These are phyloP conservation scores for Pichia sp. DNA, from an alignment of 1,139 yeast species.

Conservation along the genomic window DNA sequence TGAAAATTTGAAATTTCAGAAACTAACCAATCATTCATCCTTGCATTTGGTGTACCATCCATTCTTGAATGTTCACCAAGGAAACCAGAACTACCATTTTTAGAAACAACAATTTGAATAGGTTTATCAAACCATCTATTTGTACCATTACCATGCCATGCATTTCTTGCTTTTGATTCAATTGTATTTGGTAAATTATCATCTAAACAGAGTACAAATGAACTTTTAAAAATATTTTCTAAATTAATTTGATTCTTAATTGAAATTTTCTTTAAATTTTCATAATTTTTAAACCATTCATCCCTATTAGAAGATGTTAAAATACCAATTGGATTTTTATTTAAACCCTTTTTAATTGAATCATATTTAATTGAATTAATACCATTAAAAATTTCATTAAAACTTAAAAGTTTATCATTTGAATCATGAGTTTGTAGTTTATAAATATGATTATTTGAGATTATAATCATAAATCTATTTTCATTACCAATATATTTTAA, in stretches of 20 bases:
- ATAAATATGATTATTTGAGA: conserved; percentile 75
- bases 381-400: conserved; percentile 61
- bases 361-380: conserved; percentile 50
- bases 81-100: conserved; percentile 87
- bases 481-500: conserved; percentile 42
- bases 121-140: conserved; percentile 95
- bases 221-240: conserved; percentile 66
- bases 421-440: conserved; percentile 64
- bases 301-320: conserved; percentile 86
- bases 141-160: conserved; percentile 93
- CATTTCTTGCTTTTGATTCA: conserved; percentile 78
- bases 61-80: conserved; percentile 95
- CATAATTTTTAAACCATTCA: conserved; percentile 62
- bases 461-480: conserved; percentile 67
- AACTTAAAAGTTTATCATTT: conserved; percentile 49
- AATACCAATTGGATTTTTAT: conserved; percentile 55
- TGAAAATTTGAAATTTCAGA: conserved; percentile 33
- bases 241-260: conserved; percentile 44
- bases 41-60: conserved; percentile 97
- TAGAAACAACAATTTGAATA: conserved; percentile 72
- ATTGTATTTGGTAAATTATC: conserved; percentile 63
- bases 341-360: conserved; percentile 37
- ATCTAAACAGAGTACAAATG: conserved; percentile 80
- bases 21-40: conserved; percentile 73
- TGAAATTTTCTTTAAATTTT: conserved; percentile 44